These are phyloP conservation scores for Boletus barrowsii DNA, from an alignment of 768 basidiomycete genomes.

Conservation along the genomic window DNA sequence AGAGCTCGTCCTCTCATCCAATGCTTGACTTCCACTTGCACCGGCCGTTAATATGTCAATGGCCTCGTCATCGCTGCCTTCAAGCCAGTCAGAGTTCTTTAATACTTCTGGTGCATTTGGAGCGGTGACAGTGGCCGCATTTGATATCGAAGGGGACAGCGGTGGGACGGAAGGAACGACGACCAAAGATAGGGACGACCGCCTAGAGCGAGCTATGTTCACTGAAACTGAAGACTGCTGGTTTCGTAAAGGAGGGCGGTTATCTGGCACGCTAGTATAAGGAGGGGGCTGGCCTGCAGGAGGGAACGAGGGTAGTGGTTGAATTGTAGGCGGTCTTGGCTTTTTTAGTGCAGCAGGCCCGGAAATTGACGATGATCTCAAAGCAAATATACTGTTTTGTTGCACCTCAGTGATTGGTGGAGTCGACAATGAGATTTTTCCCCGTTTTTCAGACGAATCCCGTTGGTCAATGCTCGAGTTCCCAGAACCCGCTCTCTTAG, in stretches of 20 bases:
- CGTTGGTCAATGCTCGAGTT: constrained; percentile 36
- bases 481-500: constrained; percentile 48
- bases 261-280: constrained; percentile 42
- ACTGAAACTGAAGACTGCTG: constrained; percentile 44
- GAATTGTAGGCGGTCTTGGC: constrained; percentile 26
- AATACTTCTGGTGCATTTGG: constrained; percentile 39
- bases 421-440: constrained; percentile 50
- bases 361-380: constrained; percentile 22
- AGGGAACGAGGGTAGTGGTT: constrained; percentile 14
- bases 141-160: constrained; percentile 39
- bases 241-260: constrained; percentile 34
- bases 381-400: constrained; percentile 18
- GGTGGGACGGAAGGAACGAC: constrained; percentile 39
- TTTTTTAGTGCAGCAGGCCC: constrained; percentile 18
- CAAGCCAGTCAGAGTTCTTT: constrained; percentile 68
- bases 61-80: constrained; percentile 83
- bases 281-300: constrained; percentile 66
- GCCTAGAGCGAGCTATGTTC: constrained; percentile 43
- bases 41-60: constrained; percentile 81
- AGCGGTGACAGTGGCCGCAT: constrained; percentile 28
- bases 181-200: constrained; percentile 59
- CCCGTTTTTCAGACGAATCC: constrained; percentile 44
- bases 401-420: constrained; percentile 38
- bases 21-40: constrained; percentile 72
- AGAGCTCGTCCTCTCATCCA: constrained; percentile 80